Evolutionary conservation across 805 yeast species (phyloP), one percentile per base, ranked within the genome.

Genomic region (Spathaspora sp.): DNA sequence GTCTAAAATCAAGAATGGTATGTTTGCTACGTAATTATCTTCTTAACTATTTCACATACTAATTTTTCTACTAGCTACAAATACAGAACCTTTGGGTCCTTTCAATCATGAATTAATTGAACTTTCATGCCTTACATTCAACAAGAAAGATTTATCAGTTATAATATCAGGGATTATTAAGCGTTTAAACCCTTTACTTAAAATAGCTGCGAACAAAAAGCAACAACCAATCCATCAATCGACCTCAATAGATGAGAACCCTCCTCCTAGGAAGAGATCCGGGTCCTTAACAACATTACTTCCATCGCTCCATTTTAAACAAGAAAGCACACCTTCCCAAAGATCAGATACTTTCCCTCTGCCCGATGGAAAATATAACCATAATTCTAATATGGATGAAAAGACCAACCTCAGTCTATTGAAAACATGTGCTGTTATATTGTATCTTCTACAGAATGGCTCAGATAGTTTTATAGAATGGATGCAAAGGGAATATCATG

Each of bases 21-120:
- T 17, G 63, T 54, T 20, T 16, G 18, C 29, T 17, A 40, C 29
- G 11, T 17, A 40, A 5, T 18, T 4, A 12, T 4, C 14, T 35
- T 10, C 6, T 28, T 40, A 2, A 2, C 38, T 16, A 17, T 7
- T 39, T 39, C 50, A 19, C 42, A 42, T 49, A 32, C 14, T n/a
- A 12, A 43, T 42, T 28, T 9, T 39, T 39, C 11, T 16, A 8
- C n/a, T 48, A 62, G 82, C 85, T 8, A 82, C 86, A 20, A 78
- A 75, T 55, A 73, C 72, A 52, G 85, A 81, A 52, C 69, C 75
- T 1, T 68, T 75, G 57, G 84, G 87, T 1, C 86, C 86, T 0
- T 78, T 80, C 7, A 79, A 82, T n/a, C 68, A 76, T 5, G 78
- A 82, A 52, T 67, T 83, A 60, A 76, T 77, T 52, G 82, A 81